Base-by-base conservation (phyloP, 2,329 filamentous ascomycete genomes). In the Monosporascus sp. region DNA sequence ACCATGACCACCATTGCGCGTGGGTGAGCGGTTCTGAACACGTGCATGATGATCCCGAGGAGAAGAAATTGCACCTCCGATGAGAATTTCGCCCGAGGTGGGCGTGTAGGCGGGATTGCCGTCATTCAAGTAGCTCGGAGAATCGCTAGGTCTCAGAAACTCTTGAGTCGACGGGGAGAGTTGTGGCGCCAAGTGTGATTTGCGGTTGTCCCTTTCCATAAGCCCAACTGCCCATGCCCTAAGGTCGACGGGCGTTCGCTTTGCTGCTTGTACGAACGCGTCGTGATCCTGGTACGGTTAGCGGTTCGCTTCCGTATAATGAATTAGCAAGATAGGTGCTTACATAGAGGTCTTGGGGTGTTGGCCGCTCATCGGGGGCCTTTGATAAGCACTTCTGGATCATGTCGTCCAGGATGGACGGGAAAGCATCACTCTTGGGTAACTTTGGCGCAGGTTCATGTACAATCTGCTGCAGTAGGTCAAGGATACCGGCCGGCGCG, bases 341-440 rank as follows among this genome's bases (percentile, higher is more conserved):
- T 79, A 96, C 90, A 72, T 89, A 97, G 55, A 99, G 84, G 63
- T 97, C 90, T 63, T 93, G 87, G 8, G 94, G 94, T 5, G 94
- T 97, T 49, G 93, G 94, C 50, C 94, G 84, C 66, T 90, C 84
- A 55, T 92, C 89, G 0, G 94, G 89, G 56, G 89, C 85, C 75
- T 99, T 99, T 70, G 87, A 85, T 60, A 99, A 75, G 72, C 94
- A 99, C 70, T 95, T 96, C 60, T 94, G 91, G 54, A 97, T 93
- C 84, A 97, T 96, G 60, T 97, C 91, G 63, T 97, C 93, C 47
- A 99, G 74, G 58, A 97, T 97, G 27, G 85, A 83, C 1, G 94
- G 94, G 78, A 99, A 99, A 2, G 94, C 94, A 67, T 97, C 94
- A 66, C 92, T 97, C 82, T 97, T 96, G 43, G 94, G 94, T 49